These are phyloP conservation scores for Chondrus crispus DNA, from an alignment of 23 red algal genomes.

Conservation along the genomic window DNA sequence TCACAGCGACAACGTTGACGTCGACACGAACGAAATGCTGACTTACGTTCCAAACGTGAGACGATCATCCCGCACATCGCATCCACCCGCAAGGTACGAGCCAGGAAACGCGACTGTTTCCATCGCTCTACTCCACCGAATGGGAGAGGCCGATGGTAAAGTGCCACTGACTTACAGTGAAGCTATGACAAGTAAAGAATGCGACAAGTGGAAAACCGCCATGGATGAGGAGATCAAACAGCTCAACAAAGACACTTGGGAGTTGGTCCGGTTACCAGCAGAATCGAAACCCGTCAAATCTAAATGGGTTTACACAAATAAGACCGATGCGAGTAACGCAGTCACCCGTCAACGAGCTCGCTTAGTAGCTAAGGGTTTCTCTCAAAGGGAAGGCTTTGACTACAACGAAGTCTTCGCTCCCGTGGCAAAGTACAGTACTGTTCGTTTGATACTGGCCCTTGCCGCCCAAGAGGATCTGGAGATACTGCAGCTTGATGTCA, in stretches of 20 bases:
- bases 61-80: no score
- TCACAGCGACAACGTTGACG: no score
- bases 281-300: background rate
- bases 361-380: background rate
- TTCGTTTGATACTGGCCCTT: background rate
- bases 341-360: background rate
- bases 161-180: background rate
- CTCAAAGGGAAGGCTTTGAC: background rate
- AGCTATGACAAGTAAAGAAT: no score
- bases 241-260: background rate
- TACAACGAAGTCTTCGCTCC: background rate
- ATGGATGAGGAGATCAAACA: background rate
- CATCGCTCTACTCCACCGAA: no score
- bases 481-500: background rate
- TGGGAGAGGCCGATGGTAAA: background rate
- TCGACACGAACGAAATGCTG: no score
- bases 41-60: no score
- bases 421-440: background rate
- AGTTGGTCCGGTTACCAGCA: background rate
- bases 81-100: no score
- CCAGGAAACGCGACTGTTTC: no score
- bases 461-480: background rate
- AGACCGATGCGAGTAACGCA: background rate
- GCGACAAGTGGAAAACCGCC: background rate
- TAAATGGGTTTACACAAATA: background rate